Percentiles rank a stretch among this genome's conserved stretches.
Conservation (phyloP, 805 yeast genomes). For the Wickerhamiella dianesei region DNA sequence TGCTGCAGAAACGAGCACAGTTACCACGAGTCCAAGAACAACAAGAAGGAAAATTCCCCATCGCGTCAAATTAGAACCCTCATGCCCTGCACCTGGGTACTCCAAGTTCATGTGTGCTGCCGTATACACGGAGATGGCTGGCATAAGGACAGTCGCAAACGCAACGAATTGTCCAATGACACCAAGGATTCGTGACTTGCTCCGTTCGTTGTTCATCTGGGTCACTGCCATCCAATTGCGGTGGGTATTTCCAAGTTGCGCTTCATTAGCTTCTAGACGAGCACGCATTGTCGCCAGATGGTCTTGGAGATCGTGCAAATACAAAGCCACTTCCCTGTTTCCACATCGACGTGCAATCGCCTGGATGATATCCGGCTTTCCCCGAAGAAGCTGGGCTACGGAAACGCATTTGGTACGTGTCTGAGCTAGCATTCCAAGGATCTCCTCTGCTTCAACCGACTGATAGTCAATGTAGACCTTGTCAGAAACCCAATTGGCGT, state of each 20-base stretch:
- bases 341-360: not conserved
- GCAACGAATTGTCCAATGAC: slow-evolving; percentile 5
- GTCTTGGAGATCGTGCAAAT: not conserved
- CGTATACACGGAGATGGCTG: slow-evolving; percentile 5
- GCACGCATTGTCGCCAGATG: slow-evolving; percentile 1
- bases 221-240: slow-evolving; percentile 9
- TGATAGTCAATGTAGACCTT: slow-evolving; percentile 4
- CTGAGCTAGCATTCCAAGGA: slow-evolving; percentile 2
- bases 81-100: slow-evolving; percentile 1
- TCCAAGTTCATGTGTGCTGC: slow-evolving; percentile 6
- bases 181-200: slow-evolving; percentile 2
- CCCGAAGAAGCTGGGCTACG: not conserved
- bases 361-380: slow-evolving; percentile 2
- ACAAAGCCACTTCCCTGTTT: not conserved
- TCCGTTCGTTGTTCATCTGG: slow-evolving; percentile 6
- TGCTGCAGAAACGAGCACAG: not conserved
- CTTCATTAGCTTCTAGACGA: slow-evolving; percentile 5
- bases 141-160: slow-evolving; percentile 4
- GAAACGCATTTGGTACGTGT: not conserved
- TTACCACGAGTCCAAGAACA: not conserved
- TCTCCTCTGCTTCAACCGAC: slow-evolving; percentile 1
- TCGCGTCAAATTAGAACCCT: not conserved
- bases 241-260: slow-evolving; percentile 5
- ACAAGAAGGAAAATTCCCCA: not conserved
- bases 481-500: slow-evolving; percentile 4